A percentile compares a stretch with the other conserved stretches of the same genome.
Evolutionary conservation across 345 rosid genomes (phyloP).

Genomic region (Lepidium sativum): DNA sequence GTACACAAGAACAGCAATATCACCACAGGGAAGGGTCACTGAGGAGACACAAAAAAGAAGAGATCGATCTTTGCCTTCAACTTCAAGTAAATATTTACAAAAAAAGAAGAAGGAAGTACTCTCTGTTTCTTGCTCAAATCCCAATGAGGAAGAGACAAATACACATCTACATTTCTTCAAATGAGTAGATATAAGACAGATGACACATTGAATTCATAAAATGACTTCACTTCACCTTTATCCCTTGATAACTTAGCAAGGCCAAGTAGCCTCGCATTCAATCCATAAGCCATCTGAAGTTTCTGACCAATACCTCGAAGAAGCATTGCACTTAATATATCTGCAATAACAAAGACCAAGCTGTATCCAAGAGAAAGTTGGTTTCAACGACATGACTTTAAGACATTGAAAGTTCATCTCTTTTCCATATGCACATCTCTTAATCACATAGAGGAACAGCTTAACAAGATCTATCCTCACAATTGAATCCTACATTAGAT

Average conservation of each 20-base stretch:
- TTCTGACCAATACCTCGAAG: slow-evolving; percentile 58
- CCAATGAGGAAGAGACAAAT: not conserved
- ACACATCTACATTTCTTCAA: too few species aligned
- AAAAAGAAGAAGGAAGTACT: not conserved
- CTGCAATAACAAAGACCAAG: slow-evolving; percentile 76
- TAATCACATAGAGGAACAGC: not conserved
- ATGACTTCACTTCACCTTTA: slow-evolving; percentile 36
- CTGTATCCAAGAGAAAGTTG: slow-evolving; percentile 59
- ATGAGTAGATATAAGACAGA: not conserved
- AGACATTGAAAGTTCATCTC: not conserved
- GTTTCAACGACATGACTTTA: not conserved
- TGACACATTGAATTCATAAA: not conserved
- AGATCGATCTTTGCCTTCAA: slow-evolving; percentile 15
- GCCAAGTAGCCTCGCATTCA: slow-evolving; percentile 44
- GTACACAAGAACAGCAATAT: slow-evolving; percentile 79
- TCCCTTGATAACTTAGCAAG: slow-evolving; percentile 29
- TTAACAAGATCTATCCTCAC: not conserved
- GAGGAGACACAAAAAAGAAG: slow-evolving; percentile 15
- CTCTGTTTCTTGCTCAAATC: not conserved
- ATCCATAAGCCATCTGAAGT: slow-evolving; percentile 47
- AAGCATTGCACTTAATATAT: slow-evolving; percentile 71
- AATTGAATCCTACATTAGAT: not conserved
- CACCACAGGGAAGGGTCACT: slow-evolving; percentile 59
- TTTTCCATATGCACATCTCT: not conserved
- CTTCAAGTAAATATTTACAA: not conserved